These are phyloP conservation scores for Ceratobasidium sp. DNA, from an alignment of 1,284 basidiomycete species.

Conservation along the genomic window DNA sequence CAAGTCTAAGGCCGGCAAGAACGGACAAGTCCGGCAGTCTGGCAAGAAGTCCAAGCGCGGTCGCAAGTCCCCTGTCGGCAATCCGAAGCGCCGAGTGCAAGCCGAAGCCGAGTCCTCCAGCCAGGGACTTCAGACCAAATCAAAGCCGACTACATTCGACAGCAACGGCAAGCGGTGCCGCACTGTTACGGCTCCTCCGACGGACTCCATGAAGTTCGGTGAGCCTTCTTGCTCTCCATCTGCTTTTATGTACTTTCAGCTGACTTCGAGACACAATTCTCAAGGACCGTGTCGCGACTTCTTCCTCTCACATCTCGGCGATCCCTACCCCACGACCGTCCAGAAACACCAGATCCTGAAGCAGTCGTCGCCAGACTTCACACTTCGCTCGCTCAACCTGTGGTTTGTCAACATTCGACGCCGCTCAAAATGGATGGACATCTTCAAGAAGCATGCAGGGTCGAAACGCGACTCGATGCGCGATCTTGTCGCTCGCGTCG, in stretches of 20 bases:
- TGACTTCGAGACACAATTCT: constrained; percentile 17
- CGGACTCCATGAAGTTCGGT: constrained; percentile 41
- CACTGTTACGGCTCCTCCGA: constrained; percentile 34
- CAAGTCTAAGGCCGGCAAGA: constrained; percentile 35
- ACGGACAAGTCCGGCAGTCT: constrained; percentile 26
- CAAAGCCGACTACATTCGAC: not conserved
- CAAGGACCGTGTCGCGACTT: constrained; percentile 46
- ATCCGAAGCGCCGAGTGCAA: constrained; percentile 32
- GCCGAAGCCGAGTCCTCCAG: constrained; percentile 8
- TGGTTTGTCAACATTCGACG: constrained; percentile 48
- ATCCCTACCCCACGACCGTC: constrained; percentile 45
- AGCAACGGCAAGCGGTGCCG: constrained; percentile 17
- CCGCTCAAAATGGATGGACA: constrained; percentile 46
- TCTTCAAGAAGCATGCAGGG: constrained; percentile 45
- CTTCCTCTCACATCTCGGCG: constrained; percentile 44
- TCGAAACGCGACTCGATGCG: constrained; percentile 44
- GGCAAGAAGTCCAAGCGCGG: constrained; percentile 40
- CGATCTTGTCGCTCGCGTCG: constrained; percentile 42
- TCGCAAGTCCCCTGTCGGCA: constrained; percentile 34
- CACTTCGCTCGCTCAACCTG: constrained; percentile 44
- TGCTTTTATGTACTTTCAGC: not conserved
- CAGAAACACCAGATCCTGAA: constrained; percentile 44
- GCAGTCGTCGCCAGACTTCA: constrained; percentile 38
- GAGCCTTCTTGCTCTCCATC: not conserved
- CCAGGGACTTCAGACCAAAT: not conserved